Evolutionary conservation across 345 rosid genomes (phyloP), one percentile per base, ranked within the genome.

Genomic region (Geranium rotundifolium): DNA sequence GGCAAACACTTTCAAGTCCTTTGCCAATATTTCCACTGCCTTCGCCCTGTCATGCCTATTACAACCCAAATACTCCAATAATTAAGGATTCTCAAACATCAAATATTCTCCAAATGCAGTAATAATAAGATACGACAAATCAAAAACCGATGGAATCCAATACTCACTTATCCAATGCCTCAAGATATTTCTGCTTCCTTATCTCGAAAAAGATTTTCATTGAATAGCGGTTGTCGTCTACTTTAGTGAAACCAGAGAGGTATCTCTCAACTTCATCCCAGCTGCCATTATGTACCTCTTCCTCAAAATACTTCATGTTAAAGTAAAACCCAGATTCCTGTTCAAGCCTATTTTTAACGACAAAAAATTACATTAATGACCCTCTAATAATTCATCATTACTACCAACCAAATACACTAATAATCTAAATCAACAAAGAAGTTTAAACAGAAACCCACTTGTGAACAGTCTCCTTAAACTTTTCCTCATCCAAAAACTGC

Each of bases 261-360:
- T 93, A 93, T 68, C 75, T 93, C 80, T 93, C 99, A 27, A 93
- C 97, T 67, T 93, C 99, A 67, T 93, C 99, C 99, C 99, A 93
- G 60, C 86, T 93, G 13, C 99, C 99, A 69, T 75, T 83, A 50
- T 85, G 97, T 65, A 93, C 99, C 80, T 90, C 97, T 69, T 93
- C 99, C 82, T 93, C 99, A 65, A 93, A 93, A 85, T 93, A 82
- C 80, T 88, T 93, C 95, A 90, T 86, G 74, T 90, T 93, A 72
- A 93, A 93, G 96, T 82, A 93, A 82, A 93, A 93, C 29, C 99
- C 99, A 75, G 99, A 89, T 77, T 93, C 97, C 83, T 89, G 97
- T 67, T 93, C 99, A 71, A 93, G 96, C 84, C 99, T 93, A 77
- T 67, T 58, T 67, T 49, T 65, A 1, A 7, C 29, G 19, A 9